Evolutionary conservation across 2,329 filamentous ascomycete genomes (phyloP), one percentile per base, ranked within the genome.

Genomic region (Hypoxylon sp.): DNA sequence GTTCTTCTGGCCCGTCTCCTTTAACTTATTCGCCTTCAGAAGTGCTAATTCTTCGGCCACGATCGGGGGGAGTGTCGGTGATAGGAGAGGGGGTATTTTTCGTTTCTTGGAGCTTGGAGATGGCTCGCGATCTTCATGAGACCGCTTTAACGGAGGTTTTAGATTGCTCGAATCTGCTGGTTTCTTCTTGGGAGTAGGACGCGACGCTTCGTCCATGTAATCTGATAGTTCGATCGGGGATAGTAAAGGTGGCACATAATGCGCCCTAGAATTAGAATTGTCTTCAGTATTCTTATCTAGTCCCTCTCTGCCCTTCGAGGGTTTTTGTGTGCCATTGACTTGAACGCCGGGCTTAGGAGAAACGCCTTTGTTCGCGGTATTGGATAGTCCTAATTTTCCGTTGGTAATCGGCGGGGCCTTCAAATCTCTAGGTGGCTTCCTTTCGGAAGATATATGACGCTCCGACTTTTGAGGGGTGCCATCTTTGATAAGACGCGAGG

Each of bases 1-100:
- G 16, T 50, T 64, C 48, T 58, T 65, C 40, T 63, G 62, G 26
- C 46, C 54, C 6, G 47, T 26, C 25, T 65, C 64, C 46, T 67
- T 69, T 13, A 61, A 66, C 38, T 67, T 71, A 47, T 71, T 69
- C n/a, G 68, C 27, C 20, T 67, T 71, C n/a, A n/a, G n/a, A n/a
- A n/a, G n/a, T 11, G 69, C 70, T 11, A 79, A 66, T 20, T 76
- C 75, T 48, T 74, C 76, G 53, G 83, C 78, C 0, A 84, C 68
- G 12, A 76, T 64, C 0, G 78, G 70, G 1, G 81, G 81, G 5
- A 84, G 65, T 0, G 80, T 84, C 0, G 81, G 81, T 0, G 81
- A 84, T 7, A 84, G 69, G 5, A 84, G 69, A 0, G 75, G 69
- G 0, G 80, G 81, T 17, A 83, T 65, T 35, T 69, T 69, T 6